Base-by-base conservation (phyloP, 805 yeast species). In the Yarrowia sp. region DNA sequence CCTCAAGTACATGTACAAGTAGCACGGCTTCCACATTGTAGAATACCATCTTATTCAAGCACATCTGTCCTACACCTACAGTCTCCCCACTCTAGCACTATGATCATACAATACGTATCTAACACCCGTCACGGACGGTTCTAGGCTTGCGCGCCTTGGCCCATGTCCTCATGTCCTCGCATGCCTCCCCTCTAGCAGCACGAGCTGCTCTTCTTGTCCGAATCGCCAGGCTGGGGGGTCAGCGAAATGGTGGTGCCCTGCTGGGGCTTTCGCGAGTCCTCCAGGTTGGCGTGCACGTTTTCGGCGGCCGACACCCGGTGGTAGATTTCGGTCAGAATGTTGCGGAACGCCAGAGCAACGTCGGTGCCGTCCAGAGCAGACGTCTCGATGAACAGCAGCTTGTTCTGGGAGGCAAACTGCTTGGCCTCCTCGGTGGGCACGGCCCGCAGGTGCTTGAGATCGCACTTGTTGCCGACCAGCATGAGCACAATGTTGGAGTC, bases 341-440 rank as follows among this genome's bases (percentile, higher is more conserved):
- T 97, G 78, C 92, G 91, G 85, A 95, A 95, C 9, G 98, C 93
- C 73, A 87, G 84, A 78, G 95, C 98, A 70, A 95, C 99, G 78
- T 95, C 95, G 76, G 94, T 96, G 55, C 97, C 89, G 74, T 91
- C 91, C 71, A 95, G 84, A 2, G 75, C 68, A 32, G 68, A 65
- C 8, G 68, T 65, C 61, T 65, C 68, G 52, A 65, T 65, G 52
- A 65, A 65, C 50, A 65, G 61, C 61, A 65, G 61, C 61, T 65
- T 65, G 61, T 65, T 65, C 52, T 65, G 68, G 26, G 68, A 48
- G 7, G 67, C 67, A 81, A 92, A 92, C 77, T 89, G 90, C 79
- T 88, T 89, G 70, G 98, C 98, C 80, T 93, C 98, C 70, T 94
- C 98, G 40, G 97, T 92, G 70, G 98, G 97, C 19, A 94, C 97